Evolutionary conservation across 495 filamentous ascomycete genomes (phyloP).

Genomic region (Trichoderma asperelloides): DNA sequence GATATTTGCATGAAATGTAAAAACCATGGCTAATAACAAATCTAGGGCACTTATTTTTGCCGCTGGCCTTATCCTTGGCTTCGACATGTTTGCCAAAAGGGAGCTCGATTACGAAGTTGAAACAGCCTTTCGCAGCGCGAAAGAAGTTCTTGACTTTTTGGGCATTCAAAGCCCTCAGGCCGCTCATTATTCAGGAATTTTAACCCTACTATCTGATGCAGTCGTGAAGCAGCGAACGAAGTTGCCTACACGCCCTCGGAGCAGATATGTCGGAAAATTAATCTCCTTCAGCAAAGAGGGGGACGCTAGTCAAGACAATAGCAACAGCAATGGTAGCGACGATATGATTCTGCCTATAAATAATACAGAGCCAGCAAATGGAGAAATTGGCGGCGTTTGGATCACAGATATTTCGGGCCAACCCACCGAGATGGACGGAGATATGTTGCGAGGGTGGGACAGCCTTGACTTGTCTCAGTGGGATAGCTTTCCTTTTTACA

Average conservation of each 20-base stretch:
- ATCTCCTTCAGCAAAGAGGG: background rate
- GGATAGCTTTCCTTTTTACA: constrained; percentile 10
- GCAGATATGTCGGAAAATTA: constrained; percentile 9
- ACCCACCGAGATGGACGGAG: background rate
- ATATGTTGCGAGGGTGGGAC: constrained; percentile 9
- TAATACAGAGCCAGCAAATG: background rate
- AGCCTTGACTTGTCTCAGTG: constrained; percentile 11
- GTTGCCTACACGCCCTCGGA: background rate
- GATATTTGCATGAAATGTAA: background rate
- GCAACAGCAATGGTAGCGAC: background rate
- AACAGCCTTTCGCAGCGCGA: constrained; percentile 9
- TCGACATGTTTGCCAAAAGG: constrained; percentile 13
- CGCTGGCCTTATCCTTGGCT: constrained; percentile 15
- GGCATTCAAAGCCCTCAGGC: constrained; percentile 12
- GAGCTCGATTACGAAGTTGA: constrained; percentile 11
- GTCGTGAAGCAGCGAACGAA: constrained; percentile 10
- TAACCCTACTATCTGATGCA: constrained; percentile 13
- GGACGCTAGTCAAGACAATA: background rate
- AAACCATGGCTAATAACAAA: background rate
- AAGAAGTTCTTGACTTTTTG: constrained; percentile 12
- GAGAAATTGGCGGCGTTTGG: background rate
- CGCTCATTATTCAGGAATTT: constrained; percentile 13
- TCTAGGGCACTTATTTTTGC: constrained; percentile 13
- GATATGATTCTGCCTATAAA: background rate
- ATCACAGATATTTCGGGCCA: background rate